These are phyloP conservation scores for Fusarium beomiforme DNA, from an alignment of 2,329 filamentous ascomycete genomes.

Conservation along the genomic window DNA sequence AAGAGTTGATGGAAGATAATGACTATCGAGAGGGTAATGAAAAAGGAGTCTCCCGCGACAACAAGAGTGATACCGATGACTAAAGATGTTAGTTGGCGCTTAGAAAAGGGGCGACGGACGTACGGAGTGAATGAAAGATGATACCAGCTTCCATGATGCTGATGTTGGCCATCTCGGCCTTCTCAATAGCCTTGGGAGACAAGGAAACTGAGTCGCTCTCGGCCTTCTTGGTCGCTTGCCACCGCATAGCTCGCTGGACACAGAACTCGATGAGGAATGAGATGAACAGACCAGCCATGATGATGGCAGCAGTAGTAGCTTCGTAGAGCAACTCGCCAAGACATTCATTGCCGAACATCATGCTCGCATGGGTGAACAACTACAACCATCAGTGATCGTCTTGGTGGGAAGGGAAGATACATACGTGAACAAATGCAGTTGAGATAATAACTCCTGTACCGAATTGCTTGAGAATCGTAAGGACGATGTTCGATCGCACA, in stretches of 20 bases:
- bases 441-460: slow-evolving; percentile 78
- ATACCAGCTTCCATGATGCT: slow-evolving; percentile 77
- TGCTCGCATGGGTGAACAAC: slow-evolving; percentile 75
- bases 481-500: slow-evolving; percentile 57
- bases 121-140: slow-evolving; percentile 77
- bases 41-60: slow-evolving; percentile 65
- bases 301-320: slow-evolving; percentile 73
- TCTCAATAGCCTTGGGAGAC: slow-evolving; percentile 39
- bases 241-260: slow-evolving; percentile 65
- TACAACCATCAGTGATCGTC: slow-evolving; percentile 44
- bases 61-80: slow-evolving; percentile 72
- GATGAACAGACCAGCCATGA: slow-evolving; percentile 78
- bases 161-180: slow-evolving; percentile 50
- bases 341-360: slow-evolving; percentile 79
- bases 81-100: slow-evolving; percentile 38
- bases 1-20: slow-evolving; percentile 84
- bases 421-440: slow-evolving; percentile 74
- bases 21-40: slow-evolving; percentile 67
- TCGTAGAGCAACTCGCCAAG: slow-evolving; percentile 74
- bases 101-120: slow-evolving; percentile 33
- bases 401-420: slow-evolving; percentile 13
- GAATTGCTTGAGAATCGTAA: slow-evolving; percentile 76
- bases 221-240: slow-evolving; percentile 43
- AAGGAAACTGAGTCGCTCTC: slow-evolving; percentile 9
- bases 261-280: slow-evolving; percentile 77